Base-by-base conservation (phyloP, 805 yeast species). In the Brettanomyces sp. region DNA sequence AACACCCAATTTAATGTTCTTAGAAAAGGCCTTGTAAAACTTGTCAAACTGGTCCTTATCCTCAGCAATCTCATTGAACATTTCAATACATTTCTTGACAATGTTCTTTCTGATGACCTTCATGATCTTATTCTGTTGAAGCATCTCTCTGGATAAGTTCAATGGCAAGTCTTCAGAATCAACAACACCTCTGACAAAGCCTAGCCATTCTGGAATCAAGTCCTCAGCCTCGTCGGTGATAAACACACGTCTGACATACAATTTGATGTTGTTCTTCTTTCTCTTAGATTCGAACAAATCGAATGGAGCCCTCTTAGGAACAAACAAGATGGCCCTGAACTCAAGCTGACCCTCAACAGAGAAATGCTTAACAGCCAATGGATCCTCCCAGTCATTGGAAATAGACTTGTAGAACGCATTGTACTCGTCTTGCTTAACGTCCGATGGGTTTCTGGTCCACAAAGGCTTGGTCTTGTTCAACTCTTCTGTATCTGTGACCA, bases 331-430 rank as follows among this genome's bases (percentile, higher is more conserved):
- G 54, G 99, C 98, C 77, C 84, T 90, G 82, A 93, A 93, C 78
- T 93, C 99, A 63, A 93, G 81, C 79, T 93, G 99, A 79, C 99
- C 99, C 78, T 93, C 99, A 65, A 93, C 99, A 44, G 96, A 87
- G 80, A 93, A 93, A 76, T 93, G 99, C 81, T 93, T 93, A 58
- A 93, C 98, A 57, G 97, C 97, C 68, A 93, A 81, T 73, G 96
- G 99, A 69, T 93, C 99, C 77, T 93, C 99, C 99, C 99, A 93
- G 74, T 93, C 99, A 74, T 93, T 93, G 47, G 99, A 90, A 65
- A 93, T 93, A 44, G 98, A 89, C 79, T 93, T 93, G 86, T 93
- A 93, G 85, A 93, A 93, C 49, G 98, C 95, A 64, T 93, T 91
- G 80, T 93, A 93, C 76, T 93, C 99, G 56, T 93, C 99, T 77